phyloP scores from a whole-genome alignment of 768 basidiomycete species.

The Calvatia gigantea region DNA sequence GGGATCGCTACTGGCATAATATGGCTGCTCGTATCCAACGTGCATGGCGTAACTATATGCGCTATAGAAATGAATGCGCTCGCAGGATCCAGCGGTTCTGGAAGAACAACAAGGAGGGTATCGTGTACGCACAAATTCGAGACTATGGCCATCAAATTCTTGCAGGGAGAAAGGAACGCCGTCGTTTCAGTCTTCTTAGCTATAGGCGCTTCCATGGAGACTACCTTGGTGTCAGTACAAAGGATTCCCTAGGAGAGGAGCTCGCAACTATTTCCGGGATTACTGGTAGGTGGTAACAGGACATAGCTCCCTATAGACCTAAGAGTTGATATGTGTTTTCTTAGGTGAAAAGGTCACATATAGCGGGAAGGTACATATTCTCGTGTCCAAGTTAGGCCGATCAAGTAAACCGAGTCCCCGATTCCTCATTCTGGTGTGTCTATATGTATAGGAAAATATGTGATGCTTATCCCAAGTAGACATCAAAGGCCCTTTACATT shows the following conservation, averaged over 20 bases:
- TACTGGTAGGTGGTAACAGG: conserved; percentile 47
- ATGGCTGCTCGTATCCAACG: conserved; percentile 98
- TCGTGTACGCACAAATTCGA: conserved; percentile 86
- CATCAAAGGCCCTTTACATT: conserved; percentile 82
- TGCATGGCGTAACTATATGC: conserved; percentile 92
- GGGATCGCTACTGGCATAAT: conserved; percentile 99
- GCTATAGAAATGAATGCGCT: conserved; percentile 94
- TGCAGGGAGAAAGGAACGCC: conserved; percentile 87
- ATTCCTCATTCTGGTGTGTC: conserved; percentile 81
- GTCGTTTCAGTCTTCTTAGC: conserved; percentile 90
- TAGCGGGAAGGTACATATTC: conserved; percentile 74
- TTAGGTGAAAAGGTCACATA: conserved; percentile 78
- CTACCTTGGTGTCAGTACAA: conserved; percentile 88
- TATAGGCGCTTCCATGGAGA: conserved; percentile 96
- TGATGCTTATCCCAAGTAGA: conserved; percentile 40
- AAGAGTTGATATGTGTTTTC: too few species aligned
- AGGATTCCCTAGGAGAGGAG: conserved; percentile 73
- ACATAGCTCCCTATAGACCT: not conserved
- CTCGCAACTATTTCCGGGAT: conserved; percentile 70
- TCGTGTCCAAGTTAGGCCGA: conserved; percentile 81
- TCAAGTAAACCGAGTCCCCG: conserved; percentile 93
- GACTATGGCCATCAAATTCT: conserved; percentile 94
- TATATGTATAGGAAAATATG: not conserved
- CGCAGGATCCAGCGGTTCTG: conserved; percentile 96
- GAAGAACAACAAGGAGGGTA: conserved; percentile 95